Percentiles rank a stretch among this genome's conserved stretches.
Evolutionary conservation across 2,329 filamentous ascomycete genomes (phyloP).

Genomic region (Fusarium continuum): DNA sequence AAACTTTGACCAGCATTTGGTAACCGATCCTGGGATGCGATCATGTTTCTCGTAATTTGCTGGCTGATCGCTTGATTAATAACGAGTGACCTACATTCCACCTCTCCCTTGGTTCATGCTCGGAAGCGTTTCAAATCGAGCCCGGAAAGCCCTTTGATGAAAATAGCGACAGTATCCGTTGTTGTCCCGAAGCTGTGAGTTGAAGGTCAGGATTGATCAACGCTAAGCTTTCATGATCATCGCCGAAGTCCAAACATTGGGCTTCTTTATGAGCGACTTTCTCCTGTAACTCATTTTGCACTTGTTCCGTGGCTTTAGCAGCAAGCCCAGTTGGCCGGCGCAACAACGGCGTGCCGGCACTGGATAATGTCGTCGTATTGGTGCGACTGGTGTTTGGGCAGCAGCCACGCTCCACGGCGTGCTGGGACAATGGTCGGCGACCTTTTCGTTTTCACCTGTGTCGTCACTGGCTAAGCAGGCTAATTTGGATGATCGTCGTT

Average conservation of each 20-base stretch:
- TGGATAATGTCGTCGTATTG: slow-evolving; percentile 25
- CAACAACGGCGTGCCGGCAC: slow-evolving; percentile 32
- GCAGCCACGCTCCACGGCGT: slow-evolving; percentile 20
- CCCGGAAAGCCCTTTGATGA: neutral
- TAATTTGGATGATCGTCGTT: slow-evolving; percentile 45
- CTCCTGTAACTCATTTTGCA: slow-evolving; percentile 12
- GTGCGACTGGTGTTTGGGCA: slow-evolving; percentile 30
- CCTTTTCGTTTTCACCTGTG: slow-evolving; percentile 25
- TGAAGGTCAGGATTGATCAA: neutral
- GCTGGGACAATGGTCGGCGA: slow-evolving; percentile 6
- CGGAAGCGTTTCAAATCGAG: slow-evolving; percentile 11
- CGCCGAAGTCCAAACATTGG: neutral
- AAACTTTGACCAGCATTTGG: neutral
- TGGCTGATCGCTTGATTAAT: neutral
- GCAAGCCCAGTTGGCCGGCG: slow-evolving; percentile 20
- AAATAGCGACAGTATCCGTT: neutral
- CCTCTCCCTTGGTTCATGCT: slow-evolving; percentile 3
- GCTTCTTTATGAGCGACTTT: neutral
- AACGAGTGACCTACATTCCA: slow-evolving; percentile 17
- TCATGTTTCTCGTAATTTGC: neutral
- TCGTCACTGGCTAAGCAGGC: slow-evolving; percentile 40
- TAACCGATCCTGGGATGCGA: slow-evolving; percentile 1
- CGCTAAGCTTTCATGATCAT: neutral
- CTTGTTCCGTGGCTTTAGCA: slow-evolving; percentile 16
- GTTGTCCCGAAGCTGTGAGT: neutral